A percentile compares a stretch with the other conserved stretches of the same genome.
phyloP scores from a whole-genome alignment of 495 filamentous ascomycete genomes.

The Hypomontagnella monticulosa region DNA sequence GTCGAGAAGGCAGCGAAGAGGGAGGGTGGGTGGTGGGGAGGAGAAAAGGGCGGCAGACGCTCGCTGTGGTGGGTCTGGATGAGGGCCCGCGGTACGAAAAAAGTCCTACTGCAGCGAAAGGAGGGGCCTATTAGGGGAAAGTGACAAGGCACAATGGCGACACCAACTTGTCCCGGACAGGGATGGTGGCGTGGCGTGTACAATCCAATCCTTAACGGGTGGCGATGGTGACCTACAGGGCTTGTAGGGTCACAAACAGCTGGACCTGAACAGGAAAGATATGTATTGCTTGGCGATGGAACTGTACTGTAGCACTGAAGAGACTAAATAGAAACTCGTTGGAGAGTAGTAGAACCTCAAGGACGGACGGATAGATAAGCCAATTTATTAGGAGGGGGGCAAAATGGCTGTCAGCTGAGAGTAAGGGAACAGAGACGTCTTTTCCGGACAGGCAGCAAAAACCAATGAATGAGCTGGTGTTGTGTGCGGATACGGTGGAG shows the following conservation, averaged over 20 bases:
- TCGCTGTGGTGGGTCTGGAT: constrained; percentile 37
- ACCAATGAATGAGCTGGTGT: constrained; percentile 36
- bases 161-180: constrained; percentile 39
- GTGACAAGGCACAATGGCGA: constrained; percentile 45
- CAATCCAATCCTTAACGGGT: constrained; percentile 41
- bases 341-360: constrained; percentile 5
- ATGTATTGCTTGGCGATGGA: constrained; percentile 35
- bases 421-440: constrained; percentile 24
- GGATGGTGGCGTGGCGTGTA: constrained; percentile 42
- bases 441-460: constrained; percentile 37
- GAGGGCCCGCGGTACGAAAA: constrained; percentile 39
- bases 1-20: constrained; percentile 34
- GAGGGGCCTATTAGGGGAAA: constrained; percentile 39
- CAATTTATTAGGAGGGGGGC: constrained; percentile 18
- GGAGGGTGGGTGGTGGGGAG: constrained; percentile 44
- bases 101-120: constrained; percentile 36
- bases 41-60: constrained; percentile 44
- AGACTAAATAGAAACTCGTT: constrained; percentile 13
- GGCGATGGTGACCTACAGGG: constrained; percentile 43
- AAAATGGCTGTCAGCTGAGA: constrained; percentile 40
- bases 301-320: constrained; percentile 30
- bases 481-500: constrained; percentile 42
- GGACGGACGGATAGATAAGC: constrained; percentile 21
- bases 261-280: constrained; percentile 22
- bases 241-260: constrained; percentile 43